A percentile compares a stretch with the other conserved stretches of the same genome.
These are phyloP conservation scores for Hyaloperonospora brassicae DNA, from an alignment of 352 stramenopile genomes.

Conservation along the genomic window DNA sequence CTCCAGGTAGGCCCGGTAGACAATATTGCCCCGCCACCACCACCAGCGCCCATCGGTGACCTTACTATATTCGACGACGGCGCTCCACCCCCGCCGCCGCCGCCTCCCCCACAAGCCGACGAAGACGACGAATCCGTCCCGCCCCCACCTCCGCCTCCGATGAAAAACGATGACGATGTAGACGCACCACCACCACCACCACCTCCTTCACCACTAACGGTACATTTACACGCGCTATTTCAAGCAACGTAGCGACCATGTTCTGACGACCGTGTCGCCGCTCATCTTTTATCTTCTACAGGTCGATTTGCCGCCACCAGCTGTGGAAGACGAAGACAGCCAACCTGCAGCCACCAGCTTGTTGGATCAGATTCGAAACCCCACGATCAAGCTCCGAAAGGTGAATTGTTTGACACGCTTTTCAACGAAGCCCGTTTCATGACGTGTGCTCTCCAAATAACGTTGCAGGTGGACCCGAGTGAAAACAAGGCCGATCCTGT, in stretches of 20 bases:
- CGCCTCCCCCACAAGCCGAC: constrained; percentile 26
- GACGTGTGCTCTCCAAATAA: background rate
- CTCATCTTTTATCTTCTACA: constrained; percentile 9
- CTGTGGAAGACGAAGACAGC: constrained; percentile 25
- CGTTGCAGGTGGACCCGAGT: constrained; percentile 25
- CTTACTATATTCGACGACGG: constrained; percentile 41
- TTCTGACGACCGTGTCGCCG: background rate
- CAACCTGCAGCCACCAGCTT: constrained; percentile 30
- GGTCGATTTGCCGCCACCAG: constrained; percentile 28
- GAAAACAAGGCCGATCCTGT: constrained; percentile 26
- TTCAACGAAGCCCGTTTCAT: constrained; percentile 1
- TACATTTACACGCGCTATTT: constrained; percentile 1
- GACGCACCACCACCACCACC: constrained; percentile 42
- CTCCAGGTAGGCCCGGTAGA: constrained; percentile 66
- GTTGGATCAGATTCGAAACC: constrained; percentile 58
- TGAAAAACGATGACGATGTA: constrained; percentile 29
- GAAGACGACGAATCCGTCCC: constrained; percentile 38
- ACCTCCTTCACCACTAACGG: constrained; percentile 40
- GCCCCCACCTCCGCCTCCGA: constrained; percentile 36
- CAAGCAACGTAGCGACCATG: background rate
- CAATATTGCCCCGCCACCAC: constrained; percentile 49
- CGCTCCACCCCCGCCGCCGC: constrained; percentile 48
- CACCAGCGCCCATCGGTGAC: constrained; percentile 47
- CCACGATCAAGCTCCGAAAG: constrained; percentile 46
- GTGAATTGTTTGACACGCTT: constrained; percentile 9